Conservation (phyloP, 148 eudicot genomes). For the Chenopodium berlandieri region DNA sequence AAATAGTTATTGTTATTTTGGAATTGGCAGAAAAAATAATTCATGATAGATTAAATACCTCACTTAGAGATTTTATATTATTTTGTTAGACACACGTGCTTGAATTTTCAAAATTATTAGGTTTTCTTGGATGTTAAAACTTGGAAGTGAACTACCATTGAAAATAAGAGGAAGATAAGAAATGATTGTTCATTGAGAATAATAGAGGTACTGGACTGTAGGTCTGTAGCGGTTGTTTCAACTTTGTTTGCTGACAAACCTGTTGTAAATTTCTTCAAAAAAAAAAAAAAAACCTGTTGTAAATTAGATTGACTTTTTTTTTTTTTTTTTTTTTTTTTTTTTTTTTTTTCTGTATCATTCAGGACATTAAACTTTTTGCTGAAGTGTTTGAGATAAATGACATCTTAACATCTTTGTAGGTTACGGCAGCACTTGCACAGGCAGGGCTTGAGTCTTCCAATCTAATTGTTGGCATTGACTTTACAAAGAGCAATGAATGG, state of each 20-base stretch:
- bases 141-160: background rate
- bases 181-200: background rate
- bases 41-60: background rate
- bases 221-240: background rate
- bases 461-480: conserved; percentile 94
- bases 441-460: conserved; percentile 98
- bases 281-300: too few species aligned
- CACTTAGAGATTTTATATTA: background rate
- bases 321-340: too few species aligned
- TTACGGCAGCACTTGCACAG: conserved; percentile 83
- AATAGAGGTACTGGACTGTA: background rate
- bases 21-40: background rate
- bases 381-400: background rate
- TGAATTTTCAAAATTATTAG: background rate
- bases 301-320: background rate
- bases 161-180: background rate
- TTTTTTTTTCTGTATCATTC: background rate
- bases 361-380: background rate
- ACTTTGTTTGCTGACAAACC: background rate
- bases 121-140: too few species aligned
- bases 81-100: background rate
- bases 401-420: conserved; percentile 44
- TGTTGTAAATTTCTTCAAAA: background rate
- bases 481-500: conserved; percentile 99
- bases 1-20: background rate